Evolutionary conservation across 768 basidiomycete species (phyloP), one percentile per base, ranked within the genome.

Genomic region (Obba rivulosa): DNA sequence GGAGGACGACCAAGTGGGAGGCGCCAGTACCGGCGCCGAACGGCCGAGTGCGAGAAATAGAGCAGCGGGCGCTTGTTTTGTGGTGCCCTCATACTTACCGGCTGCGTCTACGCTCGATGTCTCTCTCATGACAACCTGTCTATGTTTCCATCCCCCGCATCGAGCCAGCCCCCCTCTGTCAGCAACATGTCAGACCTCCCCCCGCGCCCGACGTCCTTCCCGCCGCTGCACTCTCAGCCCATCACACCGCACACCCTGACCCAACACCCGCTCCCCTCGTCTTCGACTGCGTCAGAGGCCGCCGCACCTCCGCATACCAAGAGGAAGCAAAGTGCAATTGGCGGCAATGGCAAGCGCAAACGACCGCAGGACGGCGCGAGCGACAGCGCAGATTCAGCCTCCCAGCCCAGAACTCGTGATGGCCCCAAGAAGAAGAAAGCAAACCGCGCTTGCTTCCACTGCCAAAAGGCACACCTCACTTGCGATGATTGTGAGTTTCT

Each of bases 391-490:
- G 75, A 77, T 56, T 71, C 76, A 4, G 60, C 73, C 40, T 62
- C 64, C 18, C 65, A 70, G 28, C 66, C 68, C 8, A 73, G 77
- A 55, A 86, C 83, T 57, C 63, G 78, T 63, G 85, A 87, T 46
- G 82, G 81, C 1, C 87, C 86, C 25, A 92, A 88, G 79, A 94
- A 93, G 79, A 94, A 93, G 77, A 93, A 94, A 68, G 92, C 92
- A 0, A 89, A 80, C 58, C 81, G 92, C 41, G 95, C 95, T 41
- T 98, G 95, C 64, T 85, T 89, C 53, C 89, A 92, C 57, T 98
- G 95, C 66, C 94, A 97, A 69, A 95, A 92, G 66, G 92, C 93
- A 2, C 95, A 98, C 67, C 73, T 98, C 56, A 98, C 95, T n/a
- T 98, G 95, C 66, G 94, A 98, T 66, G 95, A 97, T 62, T 83